A percentile compares a stretch with the other conserved stretches of the same genome.
Conservation (phyloP, 176 grass and related monocot genomes). For the Phoenix roebelenii region DNA sequence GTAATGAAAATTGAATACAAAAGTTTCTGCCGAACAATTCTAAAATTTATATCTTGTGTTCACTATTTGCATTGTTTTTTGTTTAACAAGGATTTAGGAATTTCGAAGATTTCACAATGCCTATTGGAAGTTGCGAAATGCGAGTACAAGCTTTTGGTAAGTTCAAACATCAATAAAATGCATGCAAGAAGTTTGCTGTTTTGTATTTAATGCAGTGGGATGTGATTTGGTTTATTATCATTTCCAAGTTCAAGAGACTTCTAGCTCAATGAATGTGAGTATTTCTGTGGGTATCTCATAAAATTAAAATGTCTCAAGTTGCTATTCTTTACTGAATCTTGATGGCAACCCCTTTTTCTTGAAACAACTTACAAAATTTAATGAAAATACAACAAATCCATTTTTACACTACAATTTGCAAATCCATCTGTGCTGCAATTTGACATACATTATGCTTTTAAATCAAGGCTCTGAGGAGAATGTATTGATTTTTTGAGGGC, state of each 20-base stretch:
- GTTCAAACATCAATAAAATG: not conserved
- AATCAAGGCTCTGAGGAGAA: not conserved
- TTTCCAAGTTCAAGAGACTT: not conserved
- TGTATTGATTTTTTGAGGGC: not conserved
- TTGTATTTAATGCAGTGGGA: not conserved
- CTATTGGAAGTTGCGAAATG: slow-evolving; percentile 59
- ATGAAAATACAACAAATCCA: too few species aligned
- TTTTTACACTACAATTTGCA: too few species aligned
- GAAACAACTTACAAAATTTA: too few species aligned
- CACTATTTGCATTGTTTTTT: not conserved
- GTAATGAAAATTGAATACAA: too few species aligned
- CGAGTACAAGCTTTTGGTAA: slow-evolving; percentile 44
- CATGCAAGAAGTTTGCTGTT: not conserved
- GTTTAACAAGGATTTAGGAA: slow-evolving; percentile 60
- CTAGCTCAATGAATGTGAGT: too few species aligned
- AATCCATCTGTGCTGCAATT: not conserved
- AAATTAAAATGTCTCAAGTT: too few species aligned
- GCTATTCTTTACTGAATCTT: too few species aligned
- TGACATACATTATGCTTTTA: not conserved
- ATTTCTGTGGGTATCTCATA: too few species aligned
- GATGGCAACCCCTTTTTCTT: too few species aligned
- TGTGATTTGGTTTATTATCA: not conserved
- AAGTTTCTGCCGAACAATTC: not conserved
- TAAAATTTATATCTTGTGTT: not conserved
- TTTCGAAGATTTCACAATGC: slow-evolving; percentile 80